Evolutionary conservation across 345 rosid genomes (phyloP).

Genomic region (Bruguiera gymnorhiza): DNA sequence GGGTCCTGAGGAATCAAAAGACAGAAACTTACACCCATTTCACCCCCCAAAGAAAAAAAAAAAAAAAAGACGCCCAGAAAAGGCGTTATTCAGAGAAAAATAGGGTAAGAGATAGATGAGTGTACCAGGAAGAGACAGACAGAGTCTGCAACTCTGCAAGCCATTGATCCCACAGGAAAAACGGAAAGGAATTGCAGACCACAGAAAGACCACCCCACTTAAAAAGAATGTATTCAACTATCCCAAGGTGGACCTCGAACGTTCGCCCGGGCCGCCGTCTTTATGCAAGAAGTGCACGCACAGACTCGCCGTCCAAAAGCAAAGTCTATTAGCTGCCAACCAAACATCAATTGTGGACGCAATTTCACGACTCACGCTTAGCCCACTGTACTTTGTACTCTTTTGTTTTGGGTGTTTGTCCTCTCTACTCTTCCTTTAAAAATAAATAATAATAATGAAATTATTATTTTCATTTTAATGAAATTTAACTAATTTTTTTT

Average conservation of each 20-base stretch:
- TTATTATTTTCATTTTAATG: too few species aligned
- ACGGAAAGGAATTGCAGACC: not conserved
- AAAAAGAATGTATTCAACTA: not conserved
- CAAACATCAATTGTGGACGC: too few species aligned
- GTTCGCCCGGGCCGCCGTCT: not conserved
- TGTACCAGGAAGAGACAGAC: constrained; percentile 51
- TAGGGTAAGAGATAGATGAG: constrained; percentile 1
- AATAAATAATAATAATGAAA: too few species aligned
- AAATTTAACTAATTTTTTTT: too few species aligned
- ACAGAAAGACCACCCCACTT: constrained; percentile 6
- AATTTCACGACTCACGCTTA: too few species aligned
- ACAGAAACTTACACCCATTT: constrained; percentile 10
- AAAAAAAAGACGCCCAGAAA: constrained; percentile 8
- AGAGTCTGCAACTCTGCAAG: constrained; percentile 65
- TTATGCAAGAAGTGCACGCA: too few species aligned
- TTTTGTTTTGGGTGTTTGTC: too few species aligned
- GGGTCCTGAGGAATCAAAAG: constrained; percentile 50
- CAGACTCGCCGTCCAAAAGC: too few species aligned
- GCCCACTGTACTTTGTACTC: too few species aligned
- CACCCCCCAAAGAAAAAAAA: not conserved
- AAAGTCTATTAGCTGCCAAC: too few species aligned
- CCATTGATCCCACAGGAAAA: constrained; percentile 45
- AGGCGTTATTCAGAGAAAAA: not conserved
- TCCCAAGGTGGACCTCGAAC: not conserved
- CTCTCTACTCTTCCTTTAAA: too few species aligned